A percentile compares a stretch with the other conserved stretches of the same genome.
phyloP scores from a whole-genome alignment of 371 early-diverging fungal genomes.

The Basidiobolus meristosporus region DNA sequence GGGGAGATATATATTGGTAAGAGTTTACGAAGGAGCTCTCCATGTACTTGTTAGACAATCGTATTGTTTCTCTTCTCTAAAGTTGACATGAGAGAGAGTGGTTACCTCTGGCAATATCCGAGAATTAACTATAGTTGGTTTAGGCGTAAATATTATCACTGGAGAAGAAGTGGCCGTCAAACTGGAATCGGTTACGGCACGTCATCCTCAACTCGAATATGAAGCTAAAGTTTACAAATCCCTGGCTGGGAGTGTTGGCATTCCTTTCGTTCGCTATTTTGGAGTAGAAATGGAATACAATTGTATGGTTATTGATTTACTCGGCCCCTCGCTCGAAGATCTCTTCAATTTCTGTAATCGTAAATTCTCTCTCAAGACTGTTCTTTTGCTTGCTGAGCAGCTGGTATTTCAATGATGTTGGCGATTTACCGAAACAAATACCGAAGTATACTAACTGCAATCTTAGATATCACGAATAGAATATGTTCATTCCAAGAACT shows the following conservation, averaged over 20 bases:
- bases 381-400: constrained; percentile 93
- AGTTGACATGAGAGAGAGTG: too few relatives aligned
- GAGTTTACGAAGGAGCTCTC: neutral
- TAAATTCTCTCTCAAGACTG: constrained; percentile 94
- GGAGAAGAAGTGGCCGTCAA: constrained; percentile 95
- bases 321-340: constrained; percentile 97
- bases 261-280: too few relatives aligned
- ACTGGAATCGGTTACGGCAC: constrained; percentile 78
- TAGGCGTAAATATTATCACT: constrained; percentile 79
- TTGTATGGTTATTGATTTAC: constrained; percentile 95
- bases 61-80: neutral
- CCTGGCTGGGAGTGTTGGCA: constrained; percentile 86
- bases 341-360: constrained; percentile 95
- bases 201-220: constrained; percentile 93
- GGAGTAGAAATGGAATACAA: constrained; percentile 80
- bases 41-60: neutral
- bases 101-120: too few relatives aligned
- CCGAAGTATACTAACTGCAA: neutral
- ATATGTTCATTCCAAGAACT: constrained; percentile 85
- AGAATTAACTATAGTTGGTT: too few relatives aligned
- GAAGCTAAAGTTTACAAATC: constrained; percentile 89
- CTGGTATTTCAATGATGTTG: constrained; percentile 36
- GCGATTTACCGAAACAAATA: neutral
- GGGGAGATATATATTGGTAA: constrained; percentile 96
- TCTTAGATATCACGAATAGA: constrained; percentile 84